Percentiles rank a stretch among this genome's conserved stretches.
Evolutionary conservation across 495 filamentous ascomycete species (phyloP).

Genomic region (Massariosphaeria phaeospora): DNA sequence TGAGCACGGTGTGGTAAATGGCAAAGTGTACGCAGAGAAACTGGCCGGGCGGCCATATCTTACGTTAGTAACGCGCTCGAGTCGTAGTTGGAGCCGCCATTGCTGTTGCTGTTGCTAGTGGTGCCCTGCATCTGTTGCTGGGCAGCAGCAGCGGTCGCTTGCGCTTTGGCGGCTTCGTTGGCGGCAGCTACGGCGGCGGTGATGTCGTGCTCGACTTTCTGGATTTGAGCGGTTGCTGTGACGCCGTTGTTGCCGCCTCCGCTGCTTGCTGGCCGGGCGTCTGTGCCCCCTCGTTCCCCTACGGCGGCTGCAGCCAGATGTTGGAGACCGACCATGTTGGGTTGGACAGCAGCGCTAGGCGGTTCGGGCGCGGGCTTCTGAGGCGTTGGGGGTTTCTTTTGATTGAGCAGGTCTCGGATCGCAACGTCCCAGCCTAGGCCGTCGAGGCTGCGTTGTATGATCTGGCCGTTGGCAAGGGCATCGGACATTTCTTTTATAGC

Average conservation of each 20-base stretch:
- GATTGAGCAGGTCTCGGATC: conserved; percentile 21
- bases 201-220: conserved; percentile 13
- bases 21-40: too few relatives aligned
- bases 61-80: conserved; percentile 22
- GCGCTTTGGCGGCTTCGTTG: conserved; percentile 26
- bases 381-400: conserved; percentile 18
- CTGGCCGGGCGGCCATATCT: too few relatives aligned
- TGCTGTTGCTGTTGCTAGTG: conserved; percentile 8
- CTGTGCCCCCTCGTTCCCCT: conserved; percentile 29
- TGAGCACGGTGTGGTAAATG: too few relatives aligned
- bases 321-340: conserved; percentile 33
- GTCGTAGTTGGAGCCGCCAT: conserved; percentile 15
- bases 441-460: conserved; percentile 16
- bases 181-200: conserved; percentile 21
- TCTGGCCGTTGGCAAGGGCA: conserved; percentile 21
- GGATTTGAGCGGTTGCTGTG: background rate
- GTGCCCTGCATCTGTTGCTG: conserved; percentile 27
- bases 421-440: conserved; percentile 27
- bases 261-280: conserved; percentile 23
- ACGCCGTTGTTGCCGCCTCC: conserved; percentile 19
- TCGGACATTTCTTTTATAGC: conserved; percentile 32
- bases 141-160: conserved; percentile 30
- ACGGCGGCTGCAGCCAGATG: conserved; percentile 33
- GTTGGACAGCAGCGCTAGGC: conserved; percentile 6
- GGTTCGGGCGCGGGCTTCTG: background rate